A percentile compares a stretch with the other conserved stretches of the same genome.
Evolutionary conservation across 1,284 basidiomycete species (phyloP).

Genomic region (Marasmius sp.): DNA sequence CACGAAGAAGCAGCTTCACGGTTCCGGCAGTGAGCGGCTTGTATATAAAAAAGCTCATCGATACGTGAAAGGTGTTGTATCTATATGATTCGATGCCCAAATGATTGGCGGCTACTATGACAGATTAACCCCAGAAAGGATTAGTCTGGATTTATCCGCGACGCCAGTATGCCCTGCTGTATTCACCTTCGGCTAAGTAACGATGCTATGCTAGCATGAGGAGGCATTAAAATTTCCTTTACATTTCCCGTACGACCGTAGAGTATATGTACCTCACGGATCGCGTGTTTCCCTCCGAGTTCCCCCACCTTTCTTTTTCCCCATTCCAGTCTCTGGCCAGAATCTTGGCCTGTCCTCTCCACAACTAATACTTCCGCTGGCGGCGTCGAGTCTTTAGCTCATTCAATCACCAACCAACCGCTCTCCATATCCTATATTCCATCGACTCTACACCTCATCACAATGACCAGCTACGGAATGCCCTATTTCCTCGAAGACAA

Average conservation of each 20-base stretch:
- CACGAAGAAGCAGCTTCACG: too few species aligned
- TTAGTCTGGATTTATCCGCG: neutral
- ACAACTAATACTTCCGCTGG: too few species aligned
- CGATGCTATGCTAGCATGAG: neutral
- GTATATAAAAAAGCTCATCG: too few species aligned
- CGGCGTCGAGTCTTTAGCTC: too few species aligned
- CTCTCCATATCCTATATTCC: neutral
- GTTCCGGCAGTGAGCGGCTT: too few species aligned
- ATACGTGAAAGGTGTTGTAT: neutral
- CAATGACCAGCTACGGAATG: conserved; percentile 50
- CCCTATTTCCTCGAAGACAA: conserved; percentile 65
- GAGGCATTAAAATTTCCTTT: neutral
- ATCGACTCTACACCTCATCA: neutral
- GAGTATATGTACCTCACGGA: neutral
- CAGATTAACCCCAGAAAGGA: neutral
- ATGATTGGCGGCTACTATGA: neutral
- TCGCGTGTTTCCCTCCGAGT: neutral
- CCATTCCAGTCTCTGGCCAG: neutral
- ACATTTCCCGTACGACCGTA: neutral
- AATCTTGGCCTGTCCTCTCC: too few species aligned
- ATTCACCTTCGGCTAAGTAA: neutral
- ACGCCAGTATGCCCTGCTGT: neutral
- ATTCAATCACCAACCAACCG: neutral
- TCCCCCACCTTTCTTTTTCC: neutral
- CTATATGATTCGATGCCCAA: neutral